A percentile compares a stretch with the other conserved stretches of the same genome.
Conservation (phyloP, 345 rosid genomes). For the Populus ilicifolia region DNA sequence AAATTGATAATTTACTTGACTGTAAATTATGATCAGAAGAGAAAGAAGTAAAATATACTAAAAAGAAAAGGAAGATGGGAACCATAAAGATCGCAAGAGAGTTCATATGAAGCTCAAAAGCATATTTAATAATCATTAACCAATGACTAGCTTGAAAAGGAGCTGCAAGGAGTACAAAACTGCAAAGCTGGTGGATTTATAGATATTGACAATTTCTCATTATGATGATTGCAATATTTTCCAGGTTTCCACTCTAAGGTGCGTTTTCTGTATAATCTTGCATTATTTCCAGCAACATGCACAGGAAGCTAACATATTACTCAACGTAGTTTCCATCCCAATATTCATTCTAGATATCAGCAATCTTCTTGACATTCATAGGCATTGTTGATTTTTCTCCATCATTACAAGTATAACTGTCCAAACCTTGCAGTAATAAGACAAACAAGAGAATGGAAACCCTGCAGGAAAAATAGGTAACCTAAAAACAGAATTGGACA, state of each 20-base stretch:
- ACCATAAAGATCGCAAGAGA: not conserved
- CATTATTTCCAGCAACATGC: not conserved
- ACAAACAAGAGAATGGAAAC: not conserved
- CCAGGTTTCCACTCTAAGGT: not conserved
- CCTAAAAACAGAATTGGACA: not conserved
- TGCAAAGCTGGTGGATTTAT: not conserved
- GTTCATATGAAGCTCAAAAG: not conserved
- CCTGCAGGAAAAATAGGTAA: not conserved
- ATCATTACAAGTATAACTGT: not conserved
- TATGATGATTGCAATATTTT: not conserved
- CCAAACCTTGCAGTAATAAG: not conserved
- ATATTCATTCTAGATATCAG: slow-evolving; percentile 1
- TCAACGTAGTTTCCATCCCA: not conserved
- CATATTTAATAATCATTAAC: not conserved
- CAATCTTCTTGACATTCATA: not conserved
- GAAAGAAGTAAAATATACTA: not conserved
- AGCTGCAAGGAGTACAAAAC: not conserved
- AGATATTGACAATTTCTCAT: not conserved
- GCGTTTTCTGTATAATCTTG: not conserved
- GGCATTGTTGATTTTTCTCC: not conserved
- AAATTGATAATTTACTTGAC: not conserved
- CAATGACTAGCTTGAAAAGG: not conserved
- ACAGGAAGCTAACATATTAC: not conserved
- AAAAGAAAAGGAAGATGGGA: not conserved
- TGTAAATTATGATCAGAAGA: not conserved